Percentiles rank a stretch among this genome's conserved stretches.
Evolutionary conservation across 2,329 filamentous ascomycete species (phyloP).

Genomic region (Ramularia endophylla): DNA sequence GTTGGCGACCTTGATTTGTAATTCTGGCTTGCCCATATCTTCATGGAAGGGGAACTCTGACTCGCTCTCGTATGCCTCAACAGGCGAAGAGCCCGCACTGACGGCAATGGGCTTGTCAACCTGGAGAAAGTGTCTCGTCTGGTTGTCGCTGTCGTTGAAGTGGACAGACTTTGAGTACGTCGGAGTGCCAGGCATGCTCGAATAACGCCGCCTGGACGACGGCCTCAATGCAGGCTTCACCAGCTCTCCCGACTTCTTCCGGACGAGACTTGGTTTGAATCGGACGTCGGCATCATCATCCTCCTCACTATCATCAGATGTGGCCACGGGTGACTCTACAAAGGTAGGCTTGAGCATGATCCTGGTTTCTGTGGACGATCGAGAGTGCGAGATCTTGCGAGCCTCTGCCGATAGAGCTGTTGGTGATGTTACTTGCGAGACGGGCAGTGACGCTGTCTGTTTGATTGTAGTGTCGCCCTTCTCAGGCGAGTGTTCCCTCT

Average conservation of each 20-base stretch:
- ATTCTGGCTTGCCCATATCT: conserved; percentile 58
- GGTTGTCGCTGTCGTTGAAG: conserved; percentile 93
- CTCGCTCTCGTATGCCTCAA: conserved; percentile 81
- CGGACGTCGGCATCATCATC: conserved; percentile 35
- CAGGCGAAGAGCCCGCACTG: conserved; percentile 86
- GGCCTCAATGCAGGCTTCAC: conserved; percentile 86
- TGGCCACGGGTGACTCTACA: conserved; percentile 39
- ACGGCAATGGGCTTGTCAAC: conserved; percentile 93
- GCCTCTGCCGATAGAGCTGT: conserved; percentile 49
- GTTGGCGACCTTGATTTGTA: conserved; percentile 81
- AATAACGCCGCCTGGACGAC: conserved; percentile 73
- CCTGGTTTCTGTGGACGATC: conserved; percentile 54
- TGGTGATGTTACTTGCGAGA: conserved; percentile 28
- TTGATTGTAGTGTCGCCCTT: conserved; percentile 21
- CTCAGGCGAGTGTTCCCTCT: conserved; percentile 54
- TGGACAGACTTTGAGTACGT: conserved; percentile 97
- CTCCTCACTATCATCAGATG: conserved; percentile 48
- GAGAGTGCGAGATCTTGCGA: conserved; percentile 56
- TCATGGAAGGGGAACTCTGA: conserved; percentile 79
- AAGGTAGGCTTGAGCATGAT: conserved; percentile 39
- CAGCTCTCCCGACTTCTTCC: conserved; percentile 97
- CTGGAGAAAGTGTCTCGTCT: conserved; percentile 91
- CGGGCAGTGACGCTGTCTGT: conserved; percentile 29
- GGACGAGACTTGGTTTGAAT: conserved; percentile 82
- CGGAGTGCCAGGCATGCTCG: conserved; percentile 95